Conservation (phyloP, 1,284 basidiomycete genomes). For the Phenoliferia sp. region DNA sequence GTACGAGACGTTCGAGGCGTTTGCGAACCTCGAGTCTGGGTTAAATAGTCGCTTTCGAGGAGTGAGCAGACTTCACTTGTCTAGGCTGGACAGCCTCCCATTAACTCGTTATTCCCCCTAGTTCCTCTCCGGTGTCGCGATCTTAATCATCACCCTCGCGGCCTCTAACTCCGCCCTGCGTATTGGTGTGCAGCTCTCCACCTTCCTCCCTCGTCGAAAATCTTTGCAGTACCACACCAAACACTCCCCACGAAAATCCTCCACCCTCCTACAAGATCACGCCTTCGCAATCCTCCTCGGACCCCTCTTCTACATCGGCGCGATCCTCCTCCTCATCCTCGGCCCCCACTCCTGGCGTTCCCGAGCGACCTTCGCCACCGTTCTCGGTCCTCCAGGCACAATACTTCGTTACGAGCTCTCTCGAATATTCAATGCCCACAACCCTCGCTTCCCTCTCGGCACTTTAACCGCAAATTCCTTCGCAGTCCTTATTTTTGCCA, state of each 20-base stretch:
- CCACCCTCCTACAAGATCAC: constrained; percentile 42
- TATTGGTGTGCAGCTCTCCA: constrained; percentile 57
- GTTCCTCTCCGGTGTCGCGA: constrained; percentile 26
- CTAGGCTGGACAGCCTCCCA: not conserved
- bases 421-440: constrained; percentile 60
- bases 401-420: constrained; percentile 78
- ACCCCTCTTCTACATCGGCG: constrained; percentile 36
- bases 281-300: constrained; percentile 43
- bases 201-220: constrained; percentile 36
- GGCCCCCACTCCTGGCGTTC: constrained; percentile 58
- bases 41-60: constrained; percentile 67
- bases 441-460: constrained; percentile 68
- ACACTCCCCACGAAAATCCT: constrained; percentile 15
- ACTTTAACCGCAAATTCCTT: constrained; percentile 81
- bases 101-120: not conserved
- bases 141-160: constrained; percentile 23
- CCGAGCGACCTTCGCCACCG: constrained; percentile 75
- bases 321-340: constrained; percentile 41
- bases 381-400: constrained; percentile 85
- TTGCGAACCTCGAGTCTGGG: constrained; percentile 63
- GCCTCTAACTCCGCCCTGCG: constrained; percentile 57
- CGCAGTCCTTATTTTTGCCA: constrained; percentile 69
- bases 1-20: constrained; percentile 77
- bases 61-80: constrained; percentile 50
- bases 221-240: not conserved